Percentiles rank a stretch among this genome's conserved stretches.
Conservation (phyloP, 495 filamentous ascomycete species). For the Xylaria bambusicola region DNA sequence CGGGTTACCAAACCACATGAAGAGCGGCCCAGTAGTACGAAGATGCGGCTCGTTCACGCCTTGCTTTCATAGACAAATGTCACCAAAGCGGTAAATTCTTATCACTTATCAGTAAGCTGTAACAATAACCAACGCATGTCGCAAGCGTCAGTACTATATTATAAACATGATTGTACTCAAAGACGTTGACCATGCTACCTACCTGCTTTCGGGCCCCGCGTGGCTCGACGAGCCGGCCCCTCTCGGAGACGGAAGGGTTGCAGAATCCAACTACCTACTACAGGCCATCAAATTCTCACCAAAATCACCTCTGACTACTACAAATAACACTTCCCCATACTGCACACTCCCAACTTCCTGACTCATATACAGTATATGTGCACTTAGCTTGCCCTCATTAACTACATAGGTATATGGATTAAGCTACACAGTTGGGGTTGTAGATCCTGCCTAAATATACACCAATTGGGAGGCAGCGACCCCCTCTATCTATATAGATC, state of each 20-base stretch:
- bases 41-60: background rate
- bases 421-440: background rate
- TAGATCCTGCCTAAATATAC: too few species aligned
- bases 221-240: background rate
- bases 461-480: too few species aligned
- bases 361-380: background rate
- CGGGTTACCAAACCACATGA: background rate
- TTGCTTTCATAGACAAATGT: background rate
- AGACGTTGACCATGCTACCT: background rate
- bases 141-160: too few species aligned
- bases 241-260: background rate
- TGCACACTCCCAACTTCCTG: too few species aligned
- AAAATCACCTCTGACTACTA: background rate
- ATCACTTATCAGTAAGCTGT: background rate
- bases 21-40: background rate
- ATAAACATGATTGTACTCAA: background rate
- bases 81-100: background rate
- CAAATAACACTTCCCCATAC: too few species aligned
- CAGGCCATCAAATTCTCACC: conserved; percentile 3
- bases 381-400: background rate
- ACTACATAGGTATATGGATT: too few species aligned
- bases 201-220: background rate
- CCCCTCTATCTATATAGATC: too few species aligned
- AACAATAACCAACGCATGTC: too few species aligned
- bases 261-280: conserved; percentile 15